Evolutionary conservation across 495 filamentous ascomycete genomes (phyloP), one percentile per base, ranked within the genome.

Genomic region (Neurospora hispaniola): DNA sequence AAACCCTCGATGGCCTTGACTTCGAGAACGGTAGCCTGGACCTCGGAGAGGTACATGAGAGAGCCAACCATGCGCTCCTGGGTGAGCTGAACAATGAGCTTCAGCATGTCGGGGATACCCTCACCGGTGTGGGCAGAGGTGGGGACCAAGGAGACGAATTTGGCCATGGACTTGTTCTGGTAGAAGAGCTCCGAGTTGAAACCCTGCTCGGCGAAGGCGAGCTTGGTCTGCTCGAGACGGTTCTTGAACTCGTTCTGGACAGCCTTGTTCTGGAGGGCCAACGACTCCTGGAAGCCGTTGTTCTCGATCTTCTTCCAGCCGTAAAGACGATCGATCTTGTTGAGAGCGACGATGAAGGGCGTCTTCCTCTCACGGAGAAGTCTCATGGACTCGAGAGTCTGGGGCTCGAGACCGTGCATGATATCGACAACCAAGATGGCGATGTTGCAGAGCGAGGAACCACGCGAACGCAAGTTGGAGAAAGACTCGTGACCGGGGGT

Each of bases 401-500:
- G 96, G 18, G 94, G 96, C 81, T 99, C 96, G 69, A 99, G 89
- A 79, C 96, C 96, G 86, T 99, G 96, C 96, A 99, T 99, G 79
- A 99, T 99, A 87, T 99, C 96, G 75, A 99, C 94, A 31, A 99
- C 96, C 73, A 99, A 85, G 80, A 99, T 99, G 78, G 96, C 96
- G 83, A 99, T 98, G 85, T 99, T 99, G 82, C 96, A 99, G 70
- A 99, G 90, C 68, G 94, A 97, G 46, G 94, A 97, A 81, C 96
- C 96, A 83, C 96, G 88, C 72, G 94, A 97, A 72, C 96, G 92
- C 73, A 99, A 81, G 84, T 99, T 99, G 71, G 95, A 96, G 89
- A 99, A 99, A 76, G 96, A 98, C 87, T 99, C 96, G 93, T 99
- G 96, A 85, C 96, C 96, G 77, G 96, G 96, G 8, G 96, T 99